Base-by-base conservation (phyloP, 768 basidiomycete species). In the Phylloporus arenicola region DNA sequence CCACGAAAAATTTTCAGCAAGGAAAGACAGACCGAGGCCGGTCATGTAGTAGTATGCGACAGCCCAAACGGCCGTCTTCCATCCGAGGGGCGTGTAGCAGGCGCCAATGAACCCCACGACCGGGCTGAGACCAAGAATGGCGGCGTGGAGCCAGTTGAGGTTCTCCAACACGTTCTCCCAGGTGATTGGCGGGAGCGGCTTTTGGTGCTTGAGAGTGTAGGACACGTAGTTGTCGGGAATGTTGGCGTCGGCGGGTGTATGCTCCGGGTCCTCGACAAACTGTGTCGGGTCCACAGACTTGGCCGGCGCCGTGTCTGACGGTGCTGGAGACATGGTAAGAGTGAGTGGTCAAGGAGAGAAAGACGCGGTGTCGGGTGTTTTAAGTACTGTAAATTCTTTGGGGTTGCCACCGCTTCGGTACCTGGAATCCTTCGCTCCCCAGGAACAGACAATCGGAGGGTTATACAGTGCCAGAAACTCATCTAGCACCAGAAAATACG, bases 221-320 rank as follows among this genome's bases (percentile, higher is more conserved):
- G 82, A 72, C 64, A 91, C 88, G 60, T 90, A 91, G 74, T 91
- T 89, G 69, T 89, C 87, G 14, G 86, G 84, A 51, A 88, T 82
- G 62, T 80, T 75, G 59, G 77, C 64, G 64, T 83, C 82, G 54
- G 68, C 65, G 44, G 78, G 79, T 7, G 47, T 24, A 24, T 64
- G 56, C 0, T 64, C 68, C 6, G 67, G 62, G 45, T 68, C 53
- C 1, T 65, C 60, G 17, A 64, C 58, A 11, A 62, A 62, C 1
- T 45, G 48, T 6, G 30, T 12, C 1, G 50, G 12, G 37, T 52
- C 42, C 6, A 52, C 38, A 3, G 50, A 47, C 43, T 53, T 52
- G 22, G 20, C 31, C 20, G 51, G 61, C 3, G 57, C 46, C 24
- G 59, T 43, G 10, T 11, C n/a, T n/a, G n/a, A n/a, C n/a, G n/a